These are phyloP conservation scores for Xylariaceae sp. DNA, from an alignment of 2,329 filamentous ascomycete genomes.

Conservation along the genomic window DNA sequence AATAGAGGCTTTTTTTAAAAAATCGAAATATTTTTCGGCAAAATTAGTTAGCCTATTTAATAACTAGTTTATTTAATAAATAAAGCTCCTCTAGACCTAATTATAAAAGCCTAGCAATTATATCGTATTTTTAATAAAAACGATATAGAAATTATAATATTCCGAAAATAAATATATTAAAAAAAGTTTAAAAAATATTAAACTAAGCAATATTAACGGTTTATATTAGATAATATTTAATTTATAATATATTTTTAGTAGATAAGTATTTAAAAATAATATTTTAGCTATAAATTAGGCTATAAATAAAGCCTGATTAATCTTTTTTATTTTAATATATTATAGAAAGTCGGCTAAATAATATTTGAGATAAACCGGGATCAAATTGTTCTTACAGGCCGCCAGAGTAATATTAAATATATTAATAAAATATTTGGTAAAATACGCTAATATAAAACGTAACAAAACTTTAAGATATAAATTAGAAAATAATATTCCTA, in stretches of 20 bases:
- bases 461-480: not conserved
- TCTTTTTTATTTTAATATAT: not conserved
- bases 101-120: not conserved
- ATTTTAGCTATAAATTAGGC: not conserved
- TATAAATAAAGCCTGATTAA: not conserved
- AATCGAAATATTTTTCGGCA: not conserved
- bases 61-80: not conserved
- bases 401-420: not conserved
- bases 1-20: not conserved
- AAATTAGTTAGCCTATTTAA: not conserved
- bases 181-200: not conserved
- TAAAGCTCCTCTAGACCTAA: not conserved
- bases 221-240: not conserved
- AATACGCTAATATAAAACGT: not conserved
- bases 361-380: not conserved
- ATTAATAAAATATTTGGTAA: not conserved
- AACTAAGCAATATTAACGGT: not conserved
- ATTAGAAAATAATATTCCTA: not conserved
- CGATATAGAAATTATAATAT: not conserved
- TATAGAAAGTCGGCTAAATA: not conserved
- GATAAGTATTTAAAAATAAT: not conserved
- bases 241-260: not conserved
- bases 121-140: not conserved
- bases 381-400: not conserved
- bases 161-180: not conserved